A percentile compares a stretch with the other conserved stretches of the same genome.
phyloP scores from a whole-genome alignment of 106 monocot species.

The Allium sativum region DNA sequence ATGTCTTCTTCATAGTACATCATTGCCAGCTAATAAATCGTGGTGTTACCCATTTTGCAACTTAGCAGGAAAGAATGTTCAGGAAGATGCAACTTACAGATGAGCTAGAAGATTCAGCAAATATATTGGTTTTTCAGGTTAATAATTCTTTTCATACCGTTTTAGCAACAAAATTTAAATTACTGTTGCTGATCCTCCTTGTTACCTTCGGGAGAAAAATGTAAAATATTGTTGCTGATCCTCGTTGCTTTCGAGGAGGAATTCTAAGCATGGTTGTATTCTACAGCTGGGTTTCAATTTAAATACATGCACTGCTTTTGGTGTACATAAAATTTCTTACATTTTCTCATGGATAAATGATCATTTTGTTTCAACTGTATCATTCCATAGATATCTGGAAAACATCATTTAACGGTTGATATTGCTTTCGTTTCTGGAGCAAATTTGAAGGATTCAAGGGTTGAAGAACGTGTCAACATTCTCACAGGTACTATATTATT shows the following conservation, averaged over 20 bases:
- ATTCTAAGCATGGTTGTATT: too few species aligned
- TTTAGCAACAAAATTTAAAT: too few species aligned
- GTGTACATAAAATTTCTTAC: neutral
- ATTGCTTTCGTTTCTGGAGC: slow-evolving; percentile 65
- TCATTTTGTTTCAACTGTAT: neutral
- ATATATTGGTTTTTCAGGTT: slow-evolving; percentile 87
- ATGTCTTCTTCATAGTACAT: too few species aligned
- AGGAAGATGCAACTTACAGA: slow-evolving; percentile 64
- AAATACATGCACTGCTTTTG: too few species aligned
- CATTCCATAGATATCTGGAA: slow-evolving; percentile 39
- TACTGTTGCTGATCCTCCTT: too few species aligned
- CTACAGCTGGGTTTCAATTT: too few species aligned
- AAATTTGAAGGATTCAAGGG: slow-evolving; percentile 26
- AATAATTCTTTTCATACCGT: too few species aligned
- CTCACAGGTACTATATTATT: slow-evolving; percentile 42
- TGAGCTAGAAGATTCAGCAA: slow-evolving; percentile 53
- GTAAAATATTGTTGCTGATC: too few species aligned
- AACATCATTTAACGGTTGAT: slow-evolving; percentile 54
- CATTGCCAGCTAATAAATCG: neutral
- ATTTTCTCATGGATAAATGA: neutral
- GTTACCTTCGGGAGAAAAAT: too few species aligned
- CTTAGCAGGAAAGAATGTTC: slow-evolving; percentile 50
- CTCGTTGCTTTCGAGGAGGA: too few species aligned
- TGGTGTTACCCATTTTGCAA: slow-evolving; percentile 2
- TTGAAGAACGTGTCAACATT: slow-evolving; percentile 41